phyloP scores from a whole-genome alignment of 768 basidiomycete species.

The Lactarius hatsudake region DNA sequence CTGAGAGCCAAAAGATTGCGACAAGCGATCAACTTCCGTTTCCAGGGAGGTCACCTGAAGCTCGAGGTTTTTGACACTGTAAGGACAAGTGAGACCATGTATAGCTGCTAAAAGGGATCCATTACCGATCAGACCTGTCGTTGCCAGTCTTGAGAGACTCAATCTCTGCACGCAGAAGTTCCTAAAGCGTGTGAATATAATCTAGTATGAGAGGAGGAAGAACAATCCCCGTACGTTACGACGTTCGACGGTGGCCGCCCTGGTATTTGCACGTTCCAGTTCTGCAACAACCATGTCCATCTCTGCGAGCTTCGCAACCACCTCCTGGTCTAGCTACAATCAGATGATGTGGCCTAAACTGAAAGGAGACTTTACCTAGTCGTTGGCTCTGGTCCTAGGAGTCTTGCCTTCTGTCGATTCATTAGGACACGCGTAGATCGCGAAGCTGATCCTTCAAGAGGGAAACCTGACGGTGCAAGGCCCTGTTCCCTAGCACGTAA shows the following conservation, averaged over 20 bases:
- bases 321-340: constrained; percentile 73
- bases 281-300: constrained; percentile 95
- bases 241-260: constrained; percentile 88
- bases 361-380: constrained; percentile 55
- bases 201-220: neutral
- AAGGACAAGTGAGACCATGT: neutral
- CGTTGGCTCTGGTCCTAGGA: constrained; percentile 89
- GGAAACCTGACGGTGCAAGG: constrained; percentile 88
- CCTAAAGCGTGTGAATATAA: constrained; percentile 44
- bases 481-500: constrained; percentile 78
- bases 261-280: constrained; percentile 90
- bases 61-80: constrained; percentile 75
- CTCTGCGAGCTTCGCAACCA: constrained; percentile 84
- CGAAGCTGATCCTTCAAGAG: constrained; percentile 85
- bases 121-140: constrained; percentile 65
- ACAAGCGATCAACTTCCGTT: constrained; percentile 66
- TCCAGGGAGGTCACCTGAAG: constrained; percentile 73
- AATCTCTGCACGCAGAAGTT: constrained; percentile 93
- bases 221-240: constrained; percentile 62
- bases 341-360: neutral
- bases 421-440: constrained; percentile 85
- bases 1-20: constrained; percentile 63
- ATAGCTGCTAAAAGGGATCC: neutral
- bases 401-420: constrained; percentile 92
- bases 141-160: constrained; percentile 82